A percentile compares a stretch with the other conserved stretches of the same genome.
phyloP scores from a whole-genome alignment of 2,329 filamentous ascomycete species.

The Blumeria graminis region DNA sequence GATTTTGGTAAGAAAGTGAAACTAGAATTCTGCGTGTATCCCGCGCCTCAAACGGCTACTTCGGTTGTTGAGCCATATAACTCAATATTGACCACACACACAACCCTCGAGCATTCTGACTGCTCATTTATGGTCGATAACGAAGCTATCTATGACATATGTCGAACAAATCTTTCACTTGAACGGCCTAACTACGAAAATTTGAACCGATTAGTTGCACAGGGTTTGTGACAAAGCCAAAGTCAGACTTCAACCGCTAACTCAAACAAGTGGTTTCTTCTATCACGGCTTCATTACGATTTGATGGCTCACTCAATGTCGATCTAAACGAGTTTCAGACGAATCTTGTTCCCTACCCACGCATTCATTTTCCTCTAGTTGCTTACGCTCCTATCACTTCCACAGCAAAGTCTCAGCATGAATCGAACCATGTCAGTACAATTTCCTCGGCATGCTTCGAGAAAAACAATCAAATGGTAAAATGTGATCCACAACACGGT shows the following conservation, averaged over 20 bases:
- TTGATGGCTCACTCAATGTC: constrained; percentile 96
- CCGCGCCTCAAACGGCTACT: constrained; percentile 86
- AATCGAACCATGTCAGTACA: constrained; percentile 94
- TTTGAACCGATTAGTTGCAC: constrained; percentile 93
- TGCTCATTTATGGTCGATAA: constrained; percentile 99
- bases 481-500: constrained; percentile 93
- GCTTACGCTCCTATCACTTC: constrained; percentile 90
- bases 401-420: constrained; percentile 83
- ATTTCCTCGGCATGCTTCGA: constrained; percentile 99
- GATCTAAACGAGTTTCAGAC: constrained; percentile 99
- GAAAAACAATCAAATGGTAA: constrained; percentile 99
- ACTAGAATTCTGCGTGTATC: constrained; percentile 98
- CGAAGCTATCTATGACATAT: constrained; percentile 99
- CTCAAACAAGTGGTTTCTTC: constrained; percentile 63
- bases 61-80: constrained; percentile 99
- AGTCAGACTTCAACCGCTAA: background rate
- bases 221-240: constrained; percentile 33
- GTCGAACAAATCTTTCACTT: constrained; percentile 88
- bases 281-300: constrained; percentile 93
- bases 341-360: constrained; percentile 94
- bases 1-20: constrained; percentile 99
- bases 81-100: constrained; percentile 97
- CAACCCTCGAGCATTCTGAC: constrained; percentile 96
- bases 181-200: constrained; percentile 98
- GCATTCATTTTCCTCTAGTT: constrained; percentile 97